Conservation (phyloP, 768 basidiomycete genomes). For the Suillus tomentosus region DNA sequence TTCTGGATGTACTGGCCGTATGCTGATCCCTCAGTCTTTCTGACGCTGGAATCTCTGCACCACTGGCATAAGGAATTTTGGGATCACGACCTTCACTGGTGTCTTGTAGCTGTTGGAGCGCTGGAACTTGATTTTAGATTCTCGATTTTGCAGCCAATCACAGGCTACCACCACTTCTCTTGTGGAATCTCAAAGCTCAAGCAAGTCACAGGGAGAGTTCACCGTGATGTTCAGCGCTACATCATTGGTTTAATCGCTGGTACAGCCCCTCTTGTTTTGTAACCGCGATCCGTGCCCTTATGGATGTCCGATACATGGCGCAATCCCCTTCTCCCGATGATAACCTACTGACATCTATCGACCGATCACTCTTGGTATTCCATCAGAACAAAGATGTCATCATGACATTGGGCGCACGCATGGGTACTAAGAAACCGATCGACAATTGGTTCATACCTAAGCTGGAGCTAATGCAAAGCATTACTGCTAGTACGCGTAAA, state of each 20-base stretch:
- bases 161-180: slow-evolving; percentile 39
- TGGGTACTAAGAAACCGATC: not conserved
- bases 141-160: slow-evolving; percentile 36
- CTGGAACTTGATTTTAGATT: slow-evolving; percentile 41
- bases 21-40: too few relatives aligned
- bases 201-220: slow-evolving; percentile 44
- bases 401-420: slow-evolving; percentile 26
- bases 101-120: slow-evolving; percentile 29
- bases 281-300: slow-evolving; percentile 33
- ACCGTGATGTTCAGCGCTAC: slow-evolving; percentile 38
- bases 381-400: slow-evolving; percentile 38
- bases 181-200: slow-evolving; percentile 44
- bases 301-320: slow-evolving; percentile 40
- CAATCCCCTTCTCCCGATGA: slow-evolving; percentile 35
- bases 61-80: too few relatives aligned
- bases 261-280: slow-evolving; percentile 33
- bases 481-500: too few relatives aligned
- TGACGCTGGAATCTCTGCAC: too few relatives aligned
- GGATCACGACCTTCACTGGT: slow-evolving; percentile 30
- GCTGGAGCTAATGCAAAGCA: too few relatives aligned
- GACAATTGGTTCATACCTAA: too few relatives aligned
- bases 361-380: slow-evolving; percentile 29
- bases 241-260: slow-evolving; percentile 38
- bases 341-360: slow-evolving; percentile 19
- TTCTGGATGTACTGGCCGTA: too few relatives aligned